Percentiles rank a stretch among this genome's conserved stretches.
phyloP scores from a whole-genome alignment of 2,329 filamentous ascomycete species.

The Diaporthe vaccinii region DNA sequence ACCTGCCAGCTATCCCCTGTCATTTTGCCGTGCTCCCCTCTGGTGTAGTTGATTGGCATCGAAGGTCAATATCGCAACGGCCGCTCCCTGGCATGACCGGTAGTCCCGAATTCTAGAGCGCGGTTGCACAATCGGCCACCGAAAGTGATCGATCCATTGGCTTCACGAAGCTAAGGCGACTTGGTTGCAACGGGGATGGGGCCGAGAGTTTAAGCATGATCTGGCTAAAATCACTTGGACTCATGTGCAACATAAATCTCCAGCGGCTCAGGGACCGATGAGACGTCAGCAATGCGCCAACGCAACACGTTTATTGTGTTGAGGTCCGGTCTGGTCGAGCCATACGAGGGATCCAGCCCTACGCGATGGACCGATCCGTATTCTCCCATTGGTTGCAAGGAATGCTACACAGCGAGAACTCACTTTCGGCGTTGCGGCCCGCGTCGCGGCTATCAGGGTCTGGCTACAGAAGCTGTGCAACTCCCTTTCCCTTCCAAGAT shows the following conservation, averaged over 20 bases:
- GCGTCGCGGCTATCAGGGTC: slow-evolving; percentile 15
- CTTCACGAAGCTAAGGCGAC: slow-evolving; percentile 18
- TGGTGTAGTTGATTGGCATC: not conserved
- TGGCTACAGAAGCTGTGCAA: slow-evolving; percentile 22
- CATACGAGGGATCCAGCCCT: slow-evolving; percentile 24
- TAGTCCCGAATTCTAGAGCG: not conserved
- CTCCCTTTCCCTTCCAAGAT: slow-evolving; percentile 26
- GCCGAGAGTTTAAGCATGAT: slow-evolving; percentile 29
- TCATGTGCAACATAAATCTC: slow-evolving; percentile 24
- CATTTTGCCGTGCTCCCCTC: not conserved
- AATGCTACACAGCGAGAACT: slow-evolving; percentile 2
- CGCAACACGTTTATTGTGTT: slow-evolving; percentile 20
- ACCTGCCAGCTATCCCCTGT: not conserved
- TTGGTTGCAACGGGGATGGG: slow-evolving; percentile 17
- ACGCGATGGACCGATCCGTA: not conserved
- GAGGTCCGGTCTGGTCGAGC: slow-evolving; percentile 13
- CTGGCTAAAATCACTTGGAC: slow-evolving; percentile 23
- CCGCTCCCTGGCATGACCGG: not conserved
- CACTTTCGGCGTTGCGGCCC: slow-evolving; percentile 35
- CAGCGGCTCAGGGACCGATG: slow-evolving; percentile 33
- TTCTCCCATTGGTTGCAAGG: slow-evolving; percentile 18
- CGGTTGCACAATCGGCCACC: slow-evolving; percentile 23
- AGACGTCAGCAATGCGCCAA: slow-evolving; percentile 25
- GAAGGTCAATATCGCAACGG: not conserved
- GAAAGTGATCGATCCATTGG: slow-evolving; percentile 30